Evolutionary conservation across 2,329 filamentous ascomycete genomes (phyloP), one percentile per base, ranked within the genome.

Genomic region (Knoxdaviesia proteae): DNA sequence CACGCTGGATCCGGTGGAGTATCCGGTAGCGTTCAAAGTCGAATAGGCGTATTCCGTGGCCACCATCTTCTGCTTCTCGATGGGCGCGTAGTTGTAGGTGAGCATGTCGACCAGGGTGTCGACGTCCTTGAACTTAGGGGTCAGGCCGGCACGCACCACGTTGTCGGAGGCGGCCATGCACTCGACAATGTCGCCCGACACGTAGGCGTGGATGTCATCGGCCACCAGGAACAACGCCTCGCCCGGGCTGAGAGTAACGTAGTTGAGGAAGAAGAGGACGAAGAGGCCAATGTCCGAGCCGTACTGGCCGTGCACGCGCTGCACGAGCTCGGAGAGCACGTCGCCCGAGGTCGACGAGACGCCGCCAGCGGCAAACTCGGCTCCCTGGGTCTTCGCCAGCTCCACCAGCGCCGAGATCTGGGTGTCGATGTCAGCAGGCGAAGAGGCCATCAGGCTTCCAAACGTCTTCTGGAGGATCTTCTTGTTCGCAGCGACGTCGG

Each of bases 151-250:
- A 44, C 90, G 84, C 42, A 98, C 87, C 34, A 98, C 90, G 50
- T 98, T 98, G 69, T 98, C 90, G n/a, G 84, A 93, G 6, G 84
- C 80, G 0, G 90, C 90, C 90, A 98, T 98, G 67, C 90, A 98
- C 62, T 98, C 90, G 57, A 98, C 86, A 51, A 98, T 94, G 55
- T 98, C 88, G 46, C 84, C 84, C 3, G 79, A 84, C 38, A 92
- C 63, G 59, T 98, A 98, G 40, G 90, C 90, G 58, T 98, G 90
- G 52, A 96, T 96, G 54, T 96, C 90, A 54, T 98, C 88, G 6
- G 90, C 90, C 53, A 84, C 84, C 34, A 98, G 69, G 63, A 96
- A 98, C 67, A 98, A 81, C 6, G 88, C 90, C 62, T 98, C 88
- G 42, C 90, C 90, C 1, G 87, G 75, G 41, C 80, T 65, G 9